Evolutionary conservation across 495 filamentous ascomycete genomes (phyloP).

Genomic region (Lophiostoma macrostomum): DNA sequence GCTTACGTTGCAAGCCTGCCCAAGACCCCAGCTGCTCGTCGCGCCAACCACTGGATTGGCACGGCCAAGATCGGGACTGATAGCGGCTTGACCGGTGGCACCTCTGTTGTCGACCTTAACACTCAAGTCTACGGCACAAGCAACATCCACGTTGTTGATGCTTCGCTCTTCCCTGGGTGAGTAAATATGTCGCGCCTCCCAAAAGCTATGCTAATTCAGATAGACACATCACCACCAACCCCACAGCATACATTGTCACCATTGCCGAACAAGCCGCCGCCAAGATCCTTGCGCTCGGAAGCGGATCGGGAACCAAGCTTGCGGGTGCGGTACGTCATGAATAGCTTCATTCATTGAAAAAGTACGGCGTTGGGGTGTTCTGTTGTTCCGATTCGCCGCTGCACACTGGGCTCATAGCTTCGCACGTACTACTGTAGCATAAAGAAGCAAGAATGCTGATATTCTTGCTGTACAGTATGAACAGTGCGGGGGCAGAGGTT

Average conservation of each 20-base stretch:
- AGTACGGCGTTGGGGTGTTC: not conserved
- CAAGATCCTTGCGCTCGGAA: conserved; percentile 49
- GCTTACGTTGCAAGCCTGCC: conserved; percentile 56
- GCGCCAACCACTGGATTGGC: conserved; percentile 71
- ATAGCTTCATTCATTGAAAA: not conserved
- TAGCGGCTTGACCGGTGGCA: conserved; percentile 61
- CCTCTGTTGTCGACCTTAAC: conserved; percentile 68
- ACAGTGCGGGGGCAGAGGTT: conserved; percentile 49
- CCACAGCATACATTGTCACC: conserved; percentile 57
- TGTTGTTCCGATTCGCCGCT: not conserved
- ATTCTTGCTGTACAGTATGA: conserved; percentile 21
- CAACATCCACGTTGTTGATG: conserved; percentile 65
- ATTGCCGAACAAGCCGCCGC: conserved; percentile 57
- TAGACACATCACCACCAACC: conserved; percentile 53
- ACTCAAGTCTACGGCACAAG: conserved; percentile 69
- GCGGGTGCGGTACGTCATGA: conserved; percentile 24
- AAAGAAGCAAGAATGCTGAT: conserved; percentile 6
- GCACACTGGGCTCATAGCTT: not conserved
- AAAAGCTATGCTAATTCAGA: not conserved
- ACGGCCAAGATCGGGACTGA: conserved; percentile 63
- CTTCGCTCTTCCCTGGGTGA: conserved; percentile 58
- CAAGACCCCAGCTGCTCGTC: conserved; percentile 46
- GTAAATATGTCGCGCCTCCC: conserved; percentile 27
- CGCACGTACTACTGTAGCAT: not conserved
- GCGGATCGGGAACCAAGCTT: not conserved